phyloP scores from a whole-genome alignment of 371 early-diverging fungal genomes.

The Apophysomyces trapeziformis region DNA sequence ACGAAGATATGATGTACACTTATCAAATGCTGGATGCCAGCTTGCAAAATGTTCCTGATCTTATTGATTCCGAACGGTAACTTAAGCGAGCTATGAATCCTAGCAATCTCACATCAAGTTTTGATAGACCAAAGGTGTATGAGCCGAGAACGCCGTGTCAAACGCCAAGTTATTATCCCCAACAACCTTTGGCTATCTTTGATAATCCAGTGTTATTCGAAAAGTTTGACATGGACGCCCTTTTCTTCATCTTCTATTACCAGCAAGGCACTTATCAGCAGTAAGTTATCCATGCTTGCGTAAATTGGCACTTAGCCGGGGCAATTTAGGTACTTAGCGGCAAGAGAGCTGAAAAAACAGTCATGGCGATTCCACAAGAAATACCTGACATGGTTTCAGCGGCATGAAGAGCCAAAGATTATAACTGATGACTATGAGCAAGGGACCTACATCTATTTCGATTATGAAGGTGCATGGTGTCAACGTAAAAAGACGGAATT shows the following conservation, averaged over 20 bases:
- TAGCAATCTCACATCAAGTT: background rate
- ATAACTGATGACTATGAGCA: constrained; percentile 98
- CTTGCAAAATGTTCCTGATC: constrained; percentile 76
- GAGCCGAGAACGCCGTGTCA: constrained; percentile 78
- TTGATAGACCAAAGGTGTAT: constrained; percentile 65
- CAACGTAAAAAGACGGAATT: constrained; percentile 98
- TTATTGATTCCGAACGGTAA: constrained; percentile 78
- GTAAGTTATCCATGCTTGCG: constrained; percentile 52
- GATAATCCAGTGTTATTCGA: constrained; percentile 86
- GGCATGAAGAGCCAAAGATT: constrained; percentile 96
- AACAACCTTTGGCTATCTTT: constrained; percentile 79
- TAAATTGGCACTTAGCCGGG: background rate
- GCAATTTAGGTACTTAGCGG: constrained; percentile 82
- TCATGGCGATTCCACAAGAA: constrained; percentile 99
- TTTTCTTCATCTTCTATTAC: constrained; percentile 99
- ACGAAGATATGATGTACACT: constrained; percentile 45
- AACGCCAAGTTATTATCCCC: constrained; percentile 91
- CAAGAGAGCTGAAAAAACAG: constrained; percentile 95
- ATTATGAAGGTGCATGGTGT: constrained; percentile 98
- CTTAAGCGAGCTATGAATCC: background rate
- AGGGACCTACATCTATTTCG: constrained; percentile 99
- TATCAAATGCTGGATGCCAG: constrained; percentile 81
- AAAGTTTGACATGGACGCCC: constrained; percentile 94
- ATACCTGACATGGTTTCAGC: constrained; percentile 99
- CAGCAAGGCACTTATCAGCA: constrained; percentile 97